Evolutionary conservation across 768 basidiomycete species (phyloP), one percentile per base, ranked within the genome.

Genomic region (Kwoniella sp.): DNA sequence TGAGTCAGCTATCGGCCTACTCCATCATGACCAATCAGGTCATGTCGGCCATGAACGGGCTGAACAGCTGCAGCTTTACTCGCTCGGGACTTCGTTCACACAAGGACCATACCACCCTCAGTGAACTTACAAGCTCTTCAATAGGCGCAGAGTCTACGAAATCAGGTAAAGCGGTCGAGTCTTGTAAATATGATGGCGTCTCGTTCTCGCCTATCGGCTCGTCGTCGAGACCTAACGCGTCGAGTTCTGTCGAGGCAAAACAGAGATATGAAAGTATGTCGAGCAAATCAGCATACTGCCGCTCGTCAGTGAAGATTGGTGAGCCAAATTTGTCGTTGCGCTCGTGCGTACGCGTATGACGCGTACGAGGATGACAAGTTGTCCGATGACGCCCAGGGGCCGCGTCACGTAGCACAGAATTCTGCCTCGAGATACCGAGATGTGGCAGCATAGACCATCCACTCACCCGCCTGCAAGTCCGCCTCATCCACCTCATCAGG

Each of bases 401-500:
- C n/a, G n/a, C n/a, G n/a, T n/a, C n/a, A n/a, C n/a, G n/a, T n/a
- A n/a, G n/a, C n/a, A n/a, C n/a, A n/a, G n/a, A n/a, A n/a, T n/a
- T n/a, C n/a, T n/a, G n/a, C n/a, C n/a, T n/a, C n/a, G n/a, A n/a
- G n/a, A n/a, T n/a, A n/a, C n/a, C n/a, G n/a, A n/a, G n/a, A n/a
- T n/a, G n/a, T n/a, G n/a, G 31, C 26, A 45, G 38, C 2, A n/a
- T n/a, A n/a, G n/a, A n/a, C n/a, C n/a, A n/a, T 76, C 86, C 25
- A 76, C 82, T 61, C 74, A 90, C 95, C 95, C 51, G 96, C 96
- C 84, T 97, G 90, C 2, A 99, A 85, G 81, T 98, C 96, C 8
- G 91, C 92, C 80, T 99, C 96, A 81, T 99, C 96, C 25, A 99
- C 84, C 79, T 98, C 96, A 71, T 99, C 96, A 17, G 96, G 96